Evolutionary conservation across 1,139 yeast genomes (phyloP).

Genomic region (Kodamaea suecica): DNA sequence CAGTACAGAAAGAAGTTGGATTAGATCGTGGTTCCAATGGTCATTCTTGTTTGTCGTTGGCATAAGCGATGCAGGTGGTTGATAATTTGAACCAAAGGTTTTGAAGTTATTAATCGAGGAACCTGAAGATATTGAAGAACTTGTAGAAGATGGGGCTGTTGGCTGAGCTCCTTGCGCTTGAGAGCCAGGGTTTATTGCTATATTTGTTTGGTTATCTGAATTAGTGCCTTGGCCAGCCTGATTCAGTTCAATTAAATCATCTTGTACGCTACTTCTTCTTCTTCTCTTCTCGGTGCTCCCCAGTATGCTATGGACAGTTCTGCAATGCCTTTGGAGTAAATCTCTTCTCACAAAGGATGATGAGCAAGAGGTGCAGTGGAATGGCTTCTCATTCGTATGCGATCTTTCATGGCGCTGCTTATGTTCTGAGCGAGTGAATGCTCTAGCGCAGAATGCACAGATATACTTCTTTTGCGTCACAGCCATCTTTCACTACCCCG

Average conservation of each 20-base stretch:
- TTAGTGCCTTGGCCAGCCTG: too few species aligned
- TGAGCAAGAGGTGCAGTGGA: constrained; percentile 68
- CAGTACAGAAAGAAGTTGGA: constrained; percentile 35
- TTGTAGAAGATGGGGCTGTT: not conserved
- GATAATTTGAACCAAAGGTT: not conserved
- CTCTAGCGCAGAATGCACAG: constrained; percentile 78
- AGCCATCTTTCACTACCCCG: too few species aligned
- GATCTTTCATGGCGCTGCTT: constrained; percentile 80
- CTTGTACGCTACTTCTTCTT: constrained; percentile 2
- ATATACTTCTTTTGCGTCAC: constrained; percentile 57
- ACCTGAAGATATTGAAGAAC: constrained; percentile 4
- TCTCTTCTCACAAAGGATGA: constrained; percentile 77
- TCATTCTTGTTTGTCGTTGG: constrained; percentile 7
- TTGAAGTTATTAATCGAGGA: constrained; percentile 1
- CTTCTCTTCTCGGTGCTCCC: not conserved
- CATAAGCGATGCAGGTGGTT: not conserved
- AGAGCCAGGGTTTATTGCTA: too few species aligned
- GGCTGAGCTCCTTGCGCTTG: too few species aligned
- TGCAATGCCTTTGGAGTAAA: constrained; percentile 68
- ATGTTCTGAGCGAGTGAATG: constrained; percentile 79
- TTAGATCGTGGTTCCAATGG: constrained; percentile 23
- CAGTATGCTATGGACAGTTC: constrained; percentile 62
- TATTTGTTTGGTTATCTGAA: too few species aligned
- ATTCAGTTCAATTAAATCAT: not conserved
- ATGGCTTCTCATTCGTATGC: constrained; percentile 81